A percentile compares a stretch with the other conserved stretches of the same genome.
phyloP scores from a whole-genome alignment of 2,329 filamentous ascomycete species.

The Dothistroma pini region DNA sequence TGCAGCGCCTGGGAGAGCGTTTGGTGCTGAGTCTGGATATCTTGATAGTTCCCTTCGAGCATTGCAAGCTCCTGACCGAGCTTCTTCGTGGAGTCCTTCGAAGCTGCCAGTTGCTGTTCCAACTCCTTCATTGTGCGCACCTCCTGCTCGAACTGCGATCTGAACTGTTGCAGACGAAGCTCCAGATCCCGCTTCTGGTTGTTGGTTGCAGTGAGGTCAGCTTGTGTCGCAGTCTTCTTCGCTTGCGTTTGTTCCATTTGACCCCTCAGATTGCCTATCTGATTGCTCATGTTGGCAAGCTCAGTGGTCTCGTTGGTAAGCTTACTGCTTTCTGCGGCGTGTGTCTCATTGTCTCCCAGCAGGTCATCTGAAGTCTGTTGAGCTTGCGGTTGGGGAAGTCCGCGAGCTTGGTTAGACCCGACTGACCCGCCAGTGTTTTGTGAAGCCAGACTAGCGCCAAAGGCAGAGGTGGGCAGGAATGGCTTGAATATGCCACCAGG shows the following conservation, averaged over 20 bases:
- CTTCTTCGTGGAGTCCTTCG: conserved; percentile 77
- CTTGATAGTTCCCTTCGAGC: conserved; percentile 74
- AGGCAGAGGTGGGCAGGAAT: conserved; percentile 87
- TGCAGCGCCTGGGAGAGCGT: conserved; percentile 71
- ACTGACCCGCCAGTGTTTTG: conserved; percentile 67
- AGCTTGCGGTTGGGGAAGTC: conserved; percentile 29
- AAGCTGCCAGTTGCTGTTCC: conserved; percentile 74
- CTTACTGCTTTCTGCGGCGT: conserved; percentile 77
- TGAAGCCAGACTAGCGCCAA: conserved; percentile 75
- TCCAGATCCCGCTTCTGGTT: conserved; percentile 94
- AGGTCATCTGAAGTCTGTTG: conserved; percentile 67
- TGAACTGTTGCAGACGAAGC: conserved; percentile 77
- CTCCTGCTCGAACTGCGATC: conserved; percentile 88
- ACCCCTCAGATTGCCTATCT: conserved; percentile 83
- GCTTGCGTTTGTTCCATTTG: conserved; percentile 92
- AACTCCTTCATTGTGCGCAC: conserved; percentile 78
- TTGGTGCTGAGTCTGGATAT: conserved; percentile 77
- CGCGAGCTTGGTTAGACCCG: conserved; percentile 26
- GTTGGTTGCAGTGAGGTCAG: conserved; percentile 74
- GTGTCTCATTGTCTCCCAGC: conserved; percentile 74
- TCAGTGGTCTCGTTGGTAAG: conserved; percentile 86
- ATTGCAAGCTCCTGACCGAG: conserved; percentile 79
- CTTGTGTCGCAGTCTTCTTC: conserved; percentile 74
- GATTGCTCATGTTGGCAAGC: conserved; percentile 91
- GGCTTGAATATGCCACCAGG: conserved; percentile 67